Base-by-base conservation (phyloP, 2,329 filamentous ascomycete species). In the Stemphylium vesicarium region DNA sequence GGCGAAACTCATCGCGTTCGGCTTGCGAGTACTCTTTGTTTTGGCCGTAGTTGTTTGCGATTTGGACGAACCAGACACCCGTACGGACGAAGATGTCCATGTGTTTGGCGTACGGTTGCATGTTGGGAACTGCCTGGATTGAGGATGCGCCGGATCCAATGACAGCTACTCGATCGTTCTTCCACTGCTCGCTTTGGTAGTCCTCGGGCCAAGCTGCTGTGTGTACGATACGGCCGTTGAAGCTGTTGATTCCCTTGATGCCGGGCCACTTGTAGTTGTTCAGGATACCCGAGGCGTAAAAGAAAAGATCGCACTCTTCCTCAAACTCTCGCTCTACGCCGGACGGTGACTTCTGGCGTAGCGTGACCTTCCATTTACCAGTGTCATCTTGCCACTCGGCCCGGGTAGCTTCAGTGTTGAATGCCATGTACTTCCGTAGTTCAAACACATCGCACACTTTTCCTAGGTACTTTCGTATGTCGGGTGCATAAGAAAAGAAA, bases 371-470 rank as follows among this genome's bases (percentile, higher is more conserved):
- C 82, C 82, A 84, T 57, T 80, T 73, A 4, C 80, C 81, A 4
- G 64, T 67, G 1, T 79, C 73, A 16, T 82, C 80, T 44, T 81
- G 71, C 82, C 81, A 84, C 44, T 78, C 77, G 16, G 78, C 77
- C 4, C 78, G 77, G 0, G 76, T 67, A 11, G 82, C 76, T 58
- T 81, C 74, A 8, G 78, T 80, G 50, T 80, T 78, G 70, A 84
- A 82, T 2, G 68, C 79, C 79, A 84, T 83, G 65, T 81, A 82
- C 56, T 82, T 82, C 38, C 78, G 74, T 3, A 84, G 70, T 38
- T 77, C 79, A 52, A 81, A 83, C 0, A 74, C 76, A 4, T 81
- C 71, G 59, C 78, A 80, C 13, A 84, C 78, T 57, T 79, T 80
- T 50, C 78, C 66, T 0, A 83, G 73, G 55, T 83, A 83, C 39